A percentile compares a stretch with the other conserved stretches of the same genome.
Evolutionary conservation across 2,329 filamentous ascomycete species (phyloP).

Genomic region (Calonectria hongkongensis): DNA sequence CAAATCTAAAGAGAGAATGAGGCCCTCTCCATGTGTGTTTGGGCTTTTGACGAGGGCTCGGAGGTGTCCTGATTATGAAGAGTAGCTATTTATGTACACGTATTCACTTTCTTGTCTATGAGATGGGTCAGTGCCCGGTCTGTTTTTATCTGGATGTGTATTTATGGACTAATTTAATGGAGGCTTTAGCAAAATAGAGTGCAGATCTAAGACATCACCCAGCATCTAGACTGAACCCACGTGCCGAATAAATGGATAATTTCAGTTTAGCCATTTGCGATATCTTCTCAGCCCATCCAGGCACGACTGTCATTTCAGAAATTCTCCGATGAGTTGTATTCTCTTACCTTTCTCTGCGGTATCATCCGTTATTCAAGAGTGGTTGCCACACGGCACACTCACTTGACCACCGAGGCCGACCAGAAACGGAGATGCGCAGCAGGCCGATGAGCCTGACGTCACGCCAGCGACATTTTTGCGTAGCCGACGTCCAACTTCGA

Average conservation of each 20-base stretch:
- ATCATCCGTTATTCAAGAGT: not conserved
- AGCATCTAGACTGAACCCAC: not conserved
- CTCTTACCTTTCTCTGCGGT: not conserved
- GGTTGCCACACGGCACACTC: not conserved
- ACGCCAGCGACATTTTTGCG: not conserved
- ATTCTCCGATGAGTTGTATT: not conserved
- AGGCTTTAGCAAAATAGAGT: not conserved
- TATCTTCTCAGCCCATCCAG: not conserved
- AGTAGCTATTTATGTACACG: not conserved
- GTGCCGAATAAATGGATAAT: not conserved
- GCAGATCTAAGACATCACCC: not conserved
- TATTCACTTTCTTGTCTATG: no score
- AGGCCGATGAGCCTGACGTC: not conserved
- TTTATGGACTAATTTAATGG: not conserved
- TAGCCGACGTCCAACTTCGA: not conserved
- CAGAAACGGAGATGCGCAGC: not conserved
- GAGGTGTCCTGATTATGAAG: not conserved
- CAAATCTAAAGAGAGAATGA: not conserved
- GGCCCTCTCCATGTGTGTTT: not conserved
- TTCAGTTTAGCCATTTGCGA: not conserved
- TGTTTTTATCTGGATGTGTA: no score
- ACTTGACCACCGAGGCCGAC: not conserved
- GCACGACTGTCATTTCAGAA: not conserved
- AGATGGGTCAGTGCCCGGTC: not conserved
- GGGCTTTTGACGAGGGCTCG: not conserved